phyloP scores from a whole-genome alignment of 441 rosid genomes.

The Populus hybrid region DNA sequence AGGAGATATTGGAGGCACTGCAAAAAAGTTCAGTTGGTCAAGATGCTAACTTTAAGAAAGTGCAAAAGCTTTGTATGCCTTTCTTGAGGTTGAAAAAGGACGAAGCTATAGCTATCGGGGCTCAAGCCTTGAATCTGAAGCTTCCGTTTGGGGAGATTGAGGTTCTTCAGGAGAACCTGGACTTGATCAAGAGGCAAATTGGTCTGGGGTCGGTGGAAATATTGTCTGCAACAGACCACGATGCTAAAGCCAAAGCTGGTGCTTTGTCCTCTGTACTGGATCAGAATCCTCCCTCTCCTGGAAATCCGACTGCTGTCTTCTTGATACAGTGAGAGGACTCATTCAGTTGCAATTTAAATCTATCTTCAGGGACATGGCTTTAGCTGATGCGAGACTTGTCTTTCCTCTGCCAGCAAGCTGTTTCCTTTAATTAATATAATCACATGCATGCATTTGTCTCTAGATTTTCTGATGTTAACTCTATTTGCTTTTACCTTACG shows the following conservation, averaged over 20 bases:
- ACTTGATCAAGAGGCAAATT: conserved; percentile 72
- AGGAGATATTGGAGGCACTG: conserved; percentile 57
- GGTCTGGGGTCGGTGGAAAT: conserved; percentile 67
- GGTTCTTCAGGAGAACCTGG: conserved; percentile 70
- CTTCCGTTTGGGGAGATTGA: conserved; percentile 86
- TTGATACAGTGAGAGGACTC: conserved; percentile 36
- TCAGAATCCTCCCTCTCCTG: conserved; percentile 82
- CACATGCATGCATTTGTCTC: too few species aligned
- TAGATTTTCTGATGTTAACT: too few species aligned
- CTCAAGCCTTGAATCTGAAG: conserved; percentile 69
- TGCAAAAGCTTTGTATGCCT: conserved; percentile 81
- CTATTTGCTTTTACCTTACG: too few species aligned
- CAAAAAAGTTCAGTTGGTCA: conserved; percentile 53
- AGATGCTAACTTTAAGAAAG: conserved; percentile 56
- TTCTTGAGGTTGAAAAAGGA: conserved; percentile 87
- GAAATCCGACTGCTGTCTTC: conserved; percentile 76
- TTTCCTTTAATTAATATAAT: too few species aligned
- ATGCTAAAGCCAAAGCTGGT: conserved; percentile 50
- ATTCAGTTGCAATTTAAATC: not conserved
- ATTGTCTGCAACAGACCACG: conserved; percentile 43
- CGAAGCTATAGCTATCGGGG: conserved; percentile 61
- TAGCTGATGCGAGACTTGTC: too few species aligned
- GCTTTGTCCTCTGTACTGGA: conserved; percentile 44
- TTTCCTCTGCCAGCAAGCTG: too few species aligned
- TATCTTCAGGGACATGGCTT: not conserved